A percentile compares a stretch with the other conserved stretches of the same genome.
These are phyloP conservation scores for Aspergillus hortae DNA, from an alignment of 2,329 filamentous ascomycete species.

Conservation along the genomic window DNA sequence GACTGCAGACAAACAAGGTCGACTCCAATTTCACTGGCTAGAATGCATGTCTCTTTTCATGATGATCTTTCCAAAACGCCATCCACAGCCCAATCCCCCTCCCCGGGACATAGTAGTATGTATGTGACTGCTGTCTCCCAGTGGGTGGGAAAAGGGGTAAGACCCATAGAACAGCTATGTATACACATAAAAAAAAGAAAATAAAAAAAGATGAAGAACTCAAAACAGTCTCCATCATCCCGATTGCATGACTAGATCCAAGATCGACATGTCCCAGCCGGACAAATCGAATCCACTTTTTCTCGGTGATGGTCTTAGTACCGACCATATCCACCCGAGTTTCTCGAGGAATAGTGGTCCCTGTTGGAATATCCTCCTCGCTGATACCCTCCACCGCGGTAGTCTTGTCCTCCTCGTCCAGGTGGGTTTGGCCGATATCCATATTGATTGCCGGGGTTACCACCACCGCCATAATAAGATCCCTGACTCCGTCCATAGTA, in stretches of 20 bases:
- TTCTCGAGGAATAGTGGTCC: constrained; percentile 25
- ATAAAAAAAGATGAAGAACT: constrained; percentile 7
- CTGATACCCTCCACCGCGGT: constrained; percentile 22
- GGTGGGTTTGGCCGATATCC: background rate
- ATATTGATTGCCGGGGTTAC: constrained; percentile 18
- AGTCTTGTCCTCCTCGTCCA: constrained; percentile 16
- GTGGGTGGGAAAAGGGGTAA: background rate
- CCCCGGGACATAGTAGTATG: too few species aligned
- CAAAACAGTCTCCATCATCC: constrained; percentile 1
- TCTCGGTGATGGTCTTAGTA: constrained; percentile 22
- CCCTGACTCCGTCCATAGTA: constrained; percentile 23
- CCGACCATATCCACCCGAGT: constrained; percentile 37
- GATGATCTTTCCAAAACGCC: too few species aligned
- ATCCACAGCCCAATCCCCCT: too few species aligned
- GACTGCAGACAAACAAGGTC: too few species aligned
- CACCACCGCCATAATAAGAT: constrained; percentile 17
- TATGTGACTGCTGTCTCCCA: background rate
- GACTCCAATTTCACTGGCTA: too few species aligned
- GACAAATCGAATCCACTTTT: constrained; percentile 2
- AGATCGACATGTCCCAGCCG: constrained; percentile 6
- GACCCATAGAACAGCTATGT: background rate
- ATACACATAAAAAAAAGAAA: background rate
- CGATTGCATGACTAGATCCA: background rate
- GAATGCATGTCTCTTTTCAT: too few species aligned
- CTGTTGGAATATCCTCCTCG: constrained; percentile 24